A percentile compares a stretch with the other conserved stretches of the same genome.
phyloP scores from a whole-genome alignment of 768 basidiomycete genomes.

The Leccinum arenicola region DNA sequence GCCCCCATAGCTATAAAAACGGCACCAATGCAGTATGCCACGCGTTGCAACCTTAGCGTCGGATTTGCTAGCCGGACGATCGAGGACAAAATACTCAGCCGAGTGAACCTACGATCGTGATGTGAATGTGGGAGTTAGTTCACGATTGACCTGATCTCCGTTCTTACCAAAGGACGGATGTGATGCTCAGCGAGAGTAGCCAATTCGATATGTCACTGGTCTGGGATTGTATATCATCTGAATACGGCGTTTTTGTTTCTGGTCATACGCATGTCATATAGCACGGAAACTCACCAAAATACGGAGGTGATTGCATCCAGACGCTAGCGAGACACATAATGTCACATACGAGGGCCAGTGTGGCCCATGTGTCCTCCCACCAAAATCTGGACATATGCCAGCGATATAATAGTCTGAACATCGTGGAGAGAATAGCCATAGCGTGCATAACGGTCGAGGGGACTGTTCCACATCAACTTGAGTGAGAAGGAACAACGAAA shows the following conservation, averaged over 20 bases:
- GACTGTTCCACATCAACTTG: conserved; percentile 5
- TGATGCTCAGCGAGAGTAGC: conserved; percentile 21
- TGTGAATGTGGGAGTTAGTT: background rate
- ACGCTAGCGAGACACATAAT: conserved; percentile 17
- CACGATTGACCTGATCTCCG: no score
- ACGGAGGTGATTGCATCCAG: conserved; percentile 13
- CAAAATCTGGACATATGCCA: conserved; percentile 17
- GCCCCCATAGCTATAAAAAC: conserved; percentile 16
- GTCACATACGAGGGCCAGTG: conserved; percentile 21
- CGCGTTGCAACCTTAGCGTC: conserved; percentile 2
- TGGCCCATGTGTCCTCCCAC: conserved; percentile 31
- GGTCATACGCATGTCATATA: background rate
- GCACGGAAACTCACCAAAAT: conserved; percentile 8
- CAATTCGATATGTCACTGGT: conserved; percentile 6
- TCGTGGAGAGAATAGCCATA: conserved; percentile 20
- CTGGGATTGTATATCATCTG: background rate
- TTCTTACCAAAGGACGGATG: conserved; percentile 22
- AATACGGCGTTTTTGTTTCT: background rate
- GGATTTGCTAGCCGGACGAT: conserved; percentile 23
- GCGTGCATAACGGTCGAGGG: conserved; percentile 16
- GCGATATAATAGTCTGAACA: conserved; percentile 22
- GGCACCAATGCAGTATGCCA: conserved; percentile 15
- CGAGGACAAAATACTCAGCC: conserved; percentile 29
- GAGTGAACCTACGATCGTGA: conserved; percentile 18
- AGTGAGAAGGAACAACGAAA: background rate